Evolutionary conservation across 805 yeast genomes (phyloP).

Genomic region (Metschnikowia vanudenii): DNA sequence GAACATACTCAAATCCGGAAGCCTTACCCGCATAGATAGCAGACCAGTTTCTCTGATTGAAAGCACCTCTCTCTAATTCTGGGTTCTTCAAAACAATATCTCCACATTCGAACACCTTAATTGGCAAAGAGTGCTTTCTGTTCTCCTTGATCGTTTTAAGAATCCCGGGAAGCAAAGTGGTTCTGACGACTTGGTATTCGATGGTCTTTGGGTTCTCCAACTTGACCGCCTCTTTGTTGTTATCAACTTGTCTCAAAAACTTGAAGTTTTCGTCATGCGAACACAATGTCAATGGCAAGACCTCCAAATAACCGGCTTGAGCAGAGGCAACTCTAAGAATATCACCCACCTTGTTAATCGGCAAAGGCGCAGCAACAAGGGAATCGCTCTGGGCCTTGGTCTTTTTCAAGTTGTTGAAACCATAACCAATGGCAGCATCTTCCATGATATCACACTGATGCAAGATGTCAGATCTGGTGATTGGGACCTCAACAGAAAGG

Average conservation of each 20-base stretch:
- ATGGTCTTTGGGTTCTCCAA: conserved; percentile 94
- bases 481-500: conserved; percentile 74
- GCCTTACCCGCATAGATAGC: conserved; percentile 93
- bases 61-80: conserved; percentile 80
- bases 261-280: conserved; percentile 97
- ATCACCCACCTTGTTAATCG: conserved; percentile 87
- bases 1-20: conserved; percentile 91
- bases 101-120: conserved; percentile 92
- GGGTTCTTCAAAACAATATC: conserved; percentile 88
- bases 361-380: conserved; percentile 82
- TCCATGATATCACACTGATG: conserved; percentile 99
- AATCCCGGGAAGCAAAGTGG: conserved; percentile 89
- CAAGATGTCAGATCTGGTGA: conserved; percentile 91
- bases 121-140: conserved; percentile 92
- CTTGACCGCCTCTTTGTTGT: conserved; percentile 75
- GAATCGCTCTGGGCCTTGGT: conserved; percentile 76
- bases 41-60: conserved; percentile 91
- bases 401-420: conserved; percentile 83
- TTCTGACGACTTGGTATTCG: conserved; percentile 97
- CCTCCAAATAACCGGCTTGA: conserved; percentile 95
- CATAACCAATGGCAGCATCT: conserved; percentile 95
- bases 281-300: conserved; percentile 90
- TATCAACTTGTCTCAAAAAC: conserved; percentile 73
- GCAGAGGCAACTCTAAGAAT: conserved; percentile 88
- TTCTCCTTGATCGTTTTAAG: conserved; percentile 94